These are phyloP conservation scores for Neltuma alba DNA, from an alignment of 306 rosid genomes.

Conservation along the genomic window DNA sequence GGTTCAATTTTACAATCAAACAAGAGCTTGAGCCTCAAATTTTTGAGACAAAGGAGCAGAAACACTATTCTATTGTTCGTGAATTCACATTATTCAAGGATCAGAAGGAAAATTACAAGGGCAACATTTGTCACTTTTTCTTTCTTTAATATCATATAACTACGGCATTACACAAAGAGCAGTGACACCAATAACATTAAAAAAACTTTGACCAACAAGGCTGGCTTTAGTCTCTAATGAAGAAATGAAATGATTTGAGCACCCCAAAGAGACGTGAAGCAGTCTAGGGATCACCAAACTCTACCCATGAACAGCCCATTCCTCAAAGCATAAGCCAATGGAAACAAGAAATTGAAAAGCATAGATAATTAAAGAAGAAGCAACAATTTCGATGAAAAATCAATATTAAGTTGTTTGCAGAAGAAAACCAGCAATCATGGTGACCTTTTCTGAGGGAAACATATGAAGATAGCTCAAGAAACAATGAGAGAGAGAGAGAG, in stretches of 20 bases:
- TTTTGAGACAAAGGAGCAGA: background rate
- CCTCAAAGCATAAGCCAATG: background rate
- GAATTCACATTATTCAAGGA: background rate
- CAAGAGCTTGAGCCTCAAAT: background rate
- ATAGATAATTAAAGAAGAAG: background rate
- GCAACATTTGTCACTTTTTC: background rate
- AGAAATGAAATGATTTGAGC: background rate
- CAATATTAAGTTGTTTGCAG: background rate
- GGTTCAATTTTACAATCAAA: background rate
- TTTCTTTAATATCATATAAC: background rate
- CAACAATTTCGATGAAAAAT: background rate
- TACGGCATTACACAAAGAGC: background rate
- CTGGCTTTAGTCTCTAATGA: background rate
- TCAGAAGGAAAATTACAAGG: background rate
- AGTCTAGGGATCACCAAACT: background rate
- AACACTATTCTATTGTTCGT: background rate
- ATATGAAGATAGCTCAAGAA: background rate
- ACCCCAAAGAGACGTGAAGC: background rate
- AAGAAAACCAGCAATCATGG: background rate
- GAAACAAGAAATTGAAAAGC: background rate
- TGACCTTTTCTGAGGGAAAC: too few species aligned
- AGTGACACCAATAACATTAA: background rate
- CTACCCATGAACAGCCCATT: background rate
- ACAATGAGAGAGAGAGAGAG: background rate
- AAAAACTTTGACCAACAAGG: background rate